Evolutionary conservation across 192 early-diverging fungal genomes (phyloP).

Genomic region (Cetraspora pellucida): DNA sequence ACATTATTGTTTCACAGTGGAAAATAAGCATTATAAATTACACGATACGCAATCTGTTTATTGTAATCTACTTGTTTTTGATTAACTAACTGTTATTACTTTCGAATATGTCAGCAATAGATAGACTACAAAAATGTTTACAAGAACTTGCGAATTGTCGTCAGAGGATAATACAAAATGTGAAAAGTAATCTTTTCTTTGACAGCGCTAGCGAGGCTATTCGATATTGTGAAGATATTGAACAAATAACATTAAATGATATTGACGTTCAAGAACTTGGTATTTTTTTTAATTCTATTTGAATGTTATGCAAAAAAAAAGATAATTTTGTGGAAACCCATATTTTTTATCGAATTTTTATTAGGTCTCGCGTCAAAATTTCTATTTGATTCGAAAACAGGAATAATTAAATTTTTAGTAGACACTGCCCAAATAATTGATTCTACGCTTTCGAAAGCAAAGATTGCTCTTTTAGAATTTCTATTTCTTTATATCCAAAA

Average conservation of each 20-base stretch:
- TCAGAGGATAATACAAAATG: neutral
- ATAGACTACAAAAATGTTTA: conserved; percentile 11
- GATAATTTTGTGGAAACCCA: too few relatives aligned
- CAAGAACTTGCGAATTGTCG: conserved; percentile 3
- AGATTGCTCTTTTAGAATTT: conserved; percentile 50
- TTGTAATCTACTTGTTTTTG: too few relatives aligned
- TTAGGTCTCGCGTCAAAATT: conserved; percentile 52
- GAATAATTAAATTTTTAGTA: conserved; percentile 48
- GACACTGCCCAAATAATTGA: conserved; percentile 34
- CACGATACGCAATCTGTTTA: too few relatives aligned
- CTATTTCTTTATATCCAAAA: conserved; percentile 46
- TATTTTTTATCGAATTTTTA: neutral
- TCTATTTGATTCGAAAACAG: conserved; percentile 46
- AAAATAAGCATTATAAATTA: too few relatives aligned
- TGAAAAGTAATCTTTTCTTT: neutral
- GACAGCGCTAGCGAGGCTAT: neutral
- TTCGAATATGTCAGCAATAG: neutral
- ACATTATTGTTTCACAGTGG: too few relatives aligned
- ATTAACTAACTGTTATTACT: too few relatives aligned
- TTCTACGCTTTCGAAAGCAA: conserved; percentile 34
- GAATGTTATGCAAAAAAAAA: neutral
- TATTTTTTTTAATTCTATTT: conserved; percentile 9
- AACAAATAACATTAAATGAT: conserved; percentile 14
- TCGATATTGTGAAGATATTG: conserved; percentile 14
- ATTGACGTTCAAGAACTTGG: conserved; percentile 2